Percentiles rank a stretch among this genome's conserved stretches.
Conservation (phyloP, 2,329 filamentous ascomycete species). For the Trichoderma cornu-damae region DNA sequence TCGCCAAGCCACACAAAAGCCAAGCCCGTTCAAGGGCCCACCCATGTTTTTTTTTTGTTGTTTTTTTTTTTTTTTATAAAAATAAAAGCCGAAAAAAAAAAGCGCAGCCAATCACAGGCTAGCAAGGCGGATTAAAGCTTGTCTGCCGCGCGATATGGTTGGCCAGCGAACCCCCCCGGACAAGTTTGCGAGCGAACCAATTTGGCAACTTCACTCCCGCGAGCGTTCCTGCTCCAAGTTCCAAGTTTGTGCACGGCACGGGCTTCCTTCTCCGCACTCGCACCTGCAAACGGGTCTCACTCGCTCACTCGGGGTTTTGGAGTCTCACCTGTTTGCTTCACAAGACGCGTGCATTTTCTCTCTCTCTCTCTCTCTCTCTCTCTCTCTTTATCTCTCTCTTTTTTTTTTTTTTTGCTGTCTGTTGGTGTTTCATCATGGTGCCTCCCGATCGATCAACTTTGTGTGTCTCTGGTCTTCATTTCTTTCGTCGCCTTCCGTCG, state of each 20-base stretch:
- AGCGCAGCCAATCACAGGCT: slow-evolving; percentile 3
- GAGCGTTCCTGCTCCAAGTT: slow-evolving; percentile 11
- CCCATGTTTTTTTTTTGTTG: too few species aligned
- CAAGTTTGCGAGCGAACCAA: not conserved
- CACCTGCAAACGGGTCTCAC: not conserved
- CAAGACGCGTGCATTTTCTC: not conserved
- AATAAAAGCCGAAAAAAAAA: too few species aligned
- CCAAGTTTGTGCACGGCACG: not conserved
- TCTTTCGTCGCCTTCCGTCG: not conserved
- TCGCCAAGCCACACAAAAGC: not conserved
- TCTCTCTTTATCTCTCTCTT: not conserved
- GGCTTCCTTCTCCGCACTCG: slow-evolving; percentile 1
- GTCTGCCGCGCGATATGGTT: slow-evolving; percentile 12
- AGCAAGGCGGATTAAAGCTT: slow-evolving; percentile 2
- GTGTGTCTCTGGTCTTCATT: not conserved
- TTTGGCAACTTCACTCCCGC: slow-evolving; percentile 3
- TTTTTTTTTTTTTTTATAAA: too few species aligned
- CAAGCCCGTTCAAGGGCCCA: not conserved
- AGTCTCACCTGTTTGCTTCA: not conserved
- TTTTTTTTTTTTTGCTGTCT: not conserved
- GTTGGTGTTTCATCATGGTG: not conserved
- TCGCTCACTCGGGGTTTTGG: slow-evolving; percentile 1
- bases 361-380: not conserved
- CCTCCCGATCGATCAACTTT: too few species aligned
- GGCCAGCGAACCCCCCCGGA: too few species aligned